Evolutionary conservation across 1,139 yeast species (phyloP).

Genomic region (Schwanniomyces etchellsii): DNA sequence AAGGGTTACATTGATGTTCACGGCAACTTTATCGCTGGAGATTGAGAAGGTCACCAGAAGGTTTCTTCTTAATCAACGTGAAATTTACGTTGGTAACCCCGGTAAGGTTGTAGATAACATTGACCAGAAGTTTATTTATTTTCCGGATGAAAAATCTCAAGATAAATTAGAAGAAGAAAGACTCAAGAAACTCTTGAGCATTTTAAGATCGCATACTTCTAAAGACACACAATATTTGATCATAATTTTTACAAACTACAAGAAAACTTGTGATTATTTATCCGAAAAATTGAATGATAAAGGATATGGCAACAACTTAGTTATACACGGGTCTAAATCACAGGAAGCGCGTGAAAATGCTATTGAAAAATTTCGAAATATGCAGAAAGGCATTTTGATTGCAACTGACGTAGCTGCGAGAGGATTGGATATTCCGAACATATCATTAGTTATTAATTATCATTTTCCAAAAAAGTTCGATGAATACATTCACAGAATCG

Average conservation of each 20-base stretch:
- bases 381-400: constrained; percentile 60
- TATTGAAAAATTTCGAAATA: constrained; percentile 55
- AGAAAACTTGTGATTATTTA: constrained; percentile 64
- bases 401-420: constrained; percentile 98
- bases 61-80: constrained; percentile 58
- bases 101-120: constrained; percentile 64
- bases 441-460: constrained; percentile 76
- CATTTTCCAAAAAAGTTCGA: constrained; percentile 78
- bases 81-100: constrained; percentile 60
- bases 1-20: constrained; percentile 72
- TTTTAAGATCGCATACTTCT: constrained; percentile 16
- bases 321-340: constrained; percentile 80
- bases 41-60: constrained; percentile 61
- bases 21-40: constrained; percentile 83
- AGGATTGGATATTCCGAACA: constrained; percentile 88
- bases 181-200: constrained; percentile 18
- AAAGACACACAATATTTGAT: constrained; percentile 37
- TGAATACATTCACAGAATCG: constrained; percentile 87
- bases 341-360: constrained; percentile 89
- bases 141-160: constrained; percentile 10
- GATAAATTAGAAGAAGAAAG: constrained; percentile 20
- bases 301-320: constrained; percentile 45
- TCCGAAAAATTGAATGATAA: constrained; percentile 40
- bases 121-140: constrained; percentile 60
- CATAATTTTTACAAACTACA: constrained; percentile 78